These are phyloP conservation scores for Dysphania ambrosioides DNA, from an alignment of 148 eudicot species.

Conservation along the genomic window DNA sequence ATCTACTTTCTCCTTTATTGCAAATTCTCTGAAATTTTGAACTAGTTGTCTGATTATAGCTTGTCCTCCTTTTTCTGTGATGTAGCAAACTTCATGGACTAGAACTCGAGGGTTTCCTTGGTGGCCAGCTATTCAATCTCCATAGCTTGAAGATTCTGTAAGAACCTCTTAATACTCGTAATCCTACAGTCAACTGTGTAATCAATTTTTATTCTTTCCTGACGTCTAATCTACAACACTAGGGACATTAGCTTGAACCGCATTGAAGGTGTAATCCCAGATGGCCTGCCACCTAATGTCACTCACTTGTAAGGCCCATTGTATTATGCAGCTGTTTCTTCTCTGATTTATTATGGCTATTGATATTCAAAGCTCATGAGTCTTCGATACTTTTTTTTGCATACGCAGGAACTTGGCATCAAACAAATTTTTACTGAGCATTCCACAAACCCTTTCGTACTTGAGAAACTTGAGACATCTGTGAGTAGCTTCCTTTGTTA, in stretches of 20 bases:
- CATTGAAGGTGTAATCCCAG: slow-evolving; percentile 67
- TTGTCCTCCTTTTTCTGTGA: not conserved
- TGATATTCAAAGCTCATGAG: not conserved
- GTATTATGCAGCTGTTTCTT: not conserved
- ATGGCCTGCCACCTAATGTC: slow-evolving; percentile 64
- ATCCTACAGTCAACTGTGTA: not conserved
- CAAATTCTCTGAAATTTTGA: not conserved
- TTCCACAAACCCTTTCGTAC: slow-evolving; percentile 61
- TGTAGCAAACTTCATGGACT: slow-evolving; percentile 65
- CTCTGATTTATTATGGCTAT: not conserved
- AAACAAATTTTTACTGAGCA: slow-evolving; percentile 53
- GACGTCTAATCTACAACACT: slow-evolving; percentile 10
- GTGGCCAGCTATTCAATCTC: slow-evolving; percentile 54
- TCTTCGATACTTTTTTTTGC: not conserved
- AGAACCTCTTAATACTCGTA: slow-evolving; percentile 21
- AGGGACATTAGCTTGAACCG: slow-evolving; percentile 78
- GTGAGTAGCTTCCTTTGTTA: slow-evolving; percentile 44
- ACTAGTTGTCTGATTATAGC: not conserved
- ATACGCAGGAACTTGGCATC: slow-evolving; percentile 65
- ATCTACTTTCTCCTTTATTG: not conserved
- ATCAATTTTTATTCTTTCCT: not conserved
- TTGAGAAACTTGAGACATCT: slow-evolving; percentile 64
- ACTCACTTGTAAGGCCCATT: slow-evolving; percentile 64
- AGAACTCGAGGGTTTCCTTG: slow-evolving; percentile 55
- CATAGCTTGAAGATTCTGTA: slow-evolving; percentile 63